phyloP scores from a whole-genome alignment of 805 yeast genomes.

The Blastobotrys americana region DNA sequence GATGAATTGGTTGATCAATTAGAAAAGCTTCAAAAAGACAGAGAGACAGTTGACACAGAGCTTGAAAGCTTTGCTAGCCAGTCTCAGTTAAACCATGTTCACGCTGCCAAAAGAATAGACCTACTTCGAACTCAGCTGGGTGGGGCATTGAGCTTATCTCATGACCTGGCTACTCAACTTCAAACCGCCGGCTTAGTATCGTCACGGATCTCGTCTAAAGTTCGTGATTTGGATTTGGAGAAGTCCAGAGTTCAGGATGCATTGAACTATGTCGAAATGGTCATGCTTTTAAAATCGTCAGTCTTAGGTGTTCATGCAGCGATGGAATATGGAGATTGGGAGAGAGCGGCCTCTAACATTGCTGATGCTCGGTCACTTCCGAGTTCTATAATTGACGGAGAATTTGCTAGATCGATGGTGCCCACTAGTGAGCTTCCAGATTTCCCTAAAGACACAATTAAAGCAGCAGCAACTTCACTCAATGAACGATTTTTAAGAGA shows the following conservation, averaged over 20 bases:
- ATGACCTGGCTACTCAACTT: slow-evolving; percentile 46
- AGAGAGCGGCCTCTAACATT: slow-evolving; percentile 68
- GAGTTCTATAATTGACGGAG: slow-evolving; percentile 45
- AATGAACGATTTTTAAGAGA: slow-evolving; percentile 49
- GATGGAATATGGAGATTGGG: slow-evolving; percentile 62
- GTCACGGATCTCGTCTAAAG: slow-evolving; percentile 56
- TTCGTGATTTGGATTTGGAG: slow-evolving; percentile 64
- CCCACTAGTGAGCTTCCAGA: slow-evolving; percentile 86
- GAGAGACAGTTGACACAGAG: neutral
- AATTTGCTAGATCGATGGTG: slow-evolving; percentile 70
- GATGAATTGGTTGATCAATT: slow-evolving; percentile 14
- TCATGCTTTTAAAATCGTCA: slow-evolving; percentile 57
- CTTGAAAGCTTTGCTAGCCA: slow-evolving; percentile 11
- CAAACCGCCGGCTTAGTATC: slow-evolving; percentile 61
- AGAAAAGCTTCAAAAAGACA: slow-evolving; percentile 8
- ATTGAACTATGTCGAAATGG: slow-evolving; percentile 54
- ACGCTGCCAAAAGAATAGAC: slow-evolving; percentile 24
- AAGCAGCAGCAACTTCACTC: slow-evolving; percentile 53
- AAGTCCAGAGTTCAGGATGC: slow-evolving; percentile 57
- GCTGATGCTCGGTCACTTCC: slow-evolving; percentile 49
- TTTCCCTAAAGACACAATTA: slow-evolving; percentile 52
- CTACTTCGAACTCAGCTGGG: slow-evolving; percentile 25
- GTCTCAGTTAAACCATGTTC: slow-evolving; percentile 15
- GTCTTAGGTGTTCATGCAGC: slow-evolving; percentile 62
- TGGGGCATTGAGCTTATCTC: slow-evolving; percentile 38